phyloP scores from a whole-genome alignment of 1,139 yeast genomes.

The Zygoascus sp. region DNA sequence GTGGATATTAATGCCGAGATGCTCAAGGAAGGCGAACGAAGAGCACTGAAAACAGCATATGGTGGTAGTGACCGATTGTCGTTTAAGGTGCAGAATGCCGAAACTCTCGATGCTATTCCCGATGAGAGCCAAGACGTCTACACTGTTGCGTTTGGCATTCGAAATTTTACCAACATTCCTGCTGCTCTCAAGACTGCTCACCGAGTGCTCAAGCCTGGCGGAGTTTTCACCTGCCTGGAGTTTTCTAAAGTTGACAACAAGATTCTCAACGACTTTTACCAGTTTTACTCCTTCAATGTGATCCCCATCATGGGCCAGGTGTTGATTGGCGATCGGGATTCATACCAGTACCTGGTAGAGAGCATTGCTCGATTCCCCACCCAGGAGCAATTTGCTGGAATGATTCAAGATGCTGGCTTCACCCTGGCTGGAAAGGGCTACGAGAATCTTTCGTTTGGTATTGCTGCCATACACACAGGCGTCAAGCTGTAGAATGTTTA shows the following conservation, averaged over 20 bases:
- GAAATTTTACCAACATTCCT: slow-evolving; percentile 93
- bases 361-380: slow-evolving; percentile 87
- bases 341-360: slow-evolving; percentile 93
- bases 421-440: slow-evolving; percentile 85
- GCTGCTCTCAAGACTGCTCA: slow-evolving; percentile 91
- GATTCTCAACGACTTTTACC: slow-evolving; percentile 67
- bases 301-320: slow-evolving; percentile 95
- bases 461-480: slow-evolving; percentile 95
- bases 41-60: slow-evolving; percentile 52
- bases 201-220: slow-evolving; percentile 96
- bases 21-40: slow-evolving; percentile 85
- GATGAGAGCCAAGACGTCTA: slow-evolving; percentile 90
- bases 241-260: slow-evolving; percentile 88
- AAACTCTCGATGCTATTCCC: slow-evolving; percentile 73
- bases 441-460: slow-evolving; percentile 93
- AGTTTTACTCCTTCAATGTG: slow-evolving; percentile 80
- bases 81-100: slow-evolving; percentile 91
- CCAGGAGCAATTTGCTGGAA: slow-evolving; percentile 82
- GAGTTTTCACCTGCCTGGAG: slow-evolving; percentile 94
- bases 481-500: slow-evolving; percentile 55
- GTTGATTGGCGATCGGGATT: slow-evolving; percentile 89
- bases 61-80: slow-evolving; percentile 53
- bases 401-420: slow-evolving; percentile 96
- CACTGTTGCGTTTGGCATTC: slow-evolving; percentile 94
- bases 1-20: slow-evolving; percentile 95